phyloP scores from a whole-genome alignment of 139 green algal genomes.

The Auxenochlorella pyrenoidosa region DNA sequence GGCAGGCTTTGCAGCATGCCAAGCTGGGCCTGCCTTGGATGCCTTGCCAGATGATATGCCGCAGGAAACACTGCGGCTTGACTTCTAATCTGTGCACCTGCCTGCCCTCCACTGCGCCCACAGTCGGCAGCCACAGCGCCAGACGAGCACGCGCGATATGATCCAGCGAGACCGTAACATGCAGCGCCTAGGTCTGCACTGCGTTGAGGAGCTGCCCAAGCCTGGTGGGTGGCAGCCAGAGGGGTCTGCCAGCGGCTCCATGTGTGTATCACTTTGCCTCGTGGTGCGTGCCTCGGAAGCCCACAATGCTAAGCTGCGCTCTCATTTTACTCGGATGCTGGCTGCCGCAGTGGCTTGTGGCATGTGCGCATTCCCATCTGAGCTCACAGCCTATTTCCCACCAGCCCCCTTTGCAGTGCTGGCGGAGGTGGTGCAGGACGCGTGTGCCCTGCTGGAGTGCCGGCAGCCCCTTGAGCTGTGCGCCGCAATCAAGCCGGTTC shows the following conservation, averaged over 20 bases:
- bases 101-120: background rate
- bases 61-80: background rate
- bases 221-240: background rate
- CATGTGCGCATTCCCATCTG: background rate
- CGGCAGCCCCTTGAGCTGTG: conserved; percentile 61
- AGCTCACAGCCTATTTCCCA: background rate
- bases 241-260: too few species aligned
- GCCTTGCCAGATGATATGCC: background rate
- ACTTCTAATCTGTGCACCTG: background rate
- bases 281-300: too few species aligned
- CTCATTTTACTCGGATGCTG: background rate
- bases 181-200: conserved; percentile 64
- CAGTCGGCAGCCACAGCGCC: background rate
- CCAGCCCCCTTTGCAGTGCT: conserved; percentile 5
- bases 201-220: conserved; percentile 63
- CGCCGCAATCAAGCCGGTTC: conserved; percentile 55
- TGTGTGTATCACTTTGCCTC: too few species aligned
- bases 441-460: conserved; percentile 65
- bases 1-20: background rate
- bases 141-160: conserved; percentile 53
- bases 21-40: background rate
- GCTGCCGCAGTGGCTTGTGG: background rate
- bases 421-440: conserved; percentile 66
- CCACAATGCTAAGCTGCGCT: too few species aligned
- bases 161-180: conserved; percentile 73